phyloP scores from a whole-genome alignment of 441 rosid genomes.

The Erodium moschatum region DNA sequence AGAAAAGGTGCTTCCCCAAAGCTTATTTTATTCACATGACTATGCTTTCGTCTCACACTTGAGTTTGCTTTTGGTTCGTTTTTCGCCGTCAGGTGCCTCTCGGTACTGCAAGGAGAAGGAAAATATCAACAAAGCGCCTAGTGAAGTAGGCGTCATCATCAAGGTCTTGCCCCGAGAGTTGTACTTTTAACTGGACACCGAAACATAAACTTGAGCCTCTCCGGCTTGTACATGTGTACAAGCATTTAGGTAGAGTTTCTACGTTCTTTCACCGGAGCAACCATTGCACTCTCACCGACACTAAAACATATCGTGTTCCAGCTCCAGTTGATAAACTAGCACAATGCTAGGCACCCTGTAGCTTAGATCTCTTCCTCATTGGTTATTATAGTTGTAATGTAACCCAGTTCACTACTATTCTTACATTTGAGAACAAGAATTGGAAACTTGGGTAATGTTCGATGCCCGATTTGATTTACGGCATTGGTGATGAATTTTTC shows the following conservation, averaged over 20 bases:
- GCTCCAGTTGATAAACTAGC: neutral
- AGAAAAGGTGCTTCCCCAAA: slow-evolving; percentile 48
- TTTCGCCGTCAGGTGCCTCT: slow-evolving; percentile 54
- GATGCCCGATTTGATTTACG: neutral
- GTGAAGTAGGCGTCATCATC: neutral
- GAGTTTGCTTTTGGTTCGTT: neutral
- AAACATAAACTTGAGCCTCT: neutral
- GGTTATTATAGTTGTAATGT: neutral
- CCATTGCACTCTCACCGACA: too few species aligned
- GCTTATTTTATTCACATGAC: neutral
- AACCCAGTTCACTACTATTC: neutral
- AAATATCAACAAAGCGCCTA: slow-evolving; percentile 22
- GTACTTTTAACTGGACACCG: neutral
- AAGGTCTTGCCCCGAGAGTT: too few species aligned
- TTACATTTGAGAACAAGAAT: neutral
- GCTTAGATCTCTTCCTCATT: neutral
- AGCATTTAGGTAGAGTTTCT: neutral
- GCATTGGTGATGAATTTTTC: too few species aligned
- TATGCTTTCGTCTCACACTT: slow-evolving; percentile 5
- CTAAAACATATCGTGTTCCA: too few species aligned
- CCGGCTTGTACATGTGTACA: neutral
- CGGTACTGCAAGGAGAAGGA: slow-evolving; percentile 80
- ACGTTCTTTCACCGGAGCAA: neutral
- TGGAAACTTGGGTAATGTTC: neutral
- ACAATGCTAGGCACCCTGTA: neutral